Evolutionary conservation across 164 flowering plant species (phyloP), one percentile per base, ranked within the genome.

Genomic region (Cinnamomum chago): DNA sequence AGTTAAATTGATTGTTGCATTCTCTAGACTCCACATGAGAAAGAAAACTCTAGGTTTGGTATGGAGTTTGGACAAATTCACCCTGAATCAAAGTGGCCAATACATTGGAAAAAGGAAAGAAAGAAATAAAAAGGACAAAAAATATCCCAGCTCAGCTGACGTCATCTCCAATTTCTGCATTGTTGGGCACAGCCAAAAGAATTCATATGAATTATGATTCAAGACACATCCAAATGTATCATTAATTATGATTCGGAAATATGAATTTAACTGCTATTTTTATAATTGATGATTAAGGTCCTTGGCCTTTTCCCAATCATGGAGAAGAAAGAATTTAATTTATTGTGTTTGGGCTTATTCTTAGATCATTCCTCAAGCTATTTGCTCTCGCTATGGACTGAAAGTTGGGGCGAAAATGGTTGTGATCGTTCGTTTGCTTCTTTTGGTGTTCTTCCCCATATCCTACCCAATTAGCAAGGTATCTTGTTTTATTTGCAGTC

Each of bases 381-480:
- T 90, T 2, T 91, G 93, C 65, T 82, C 96, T 10, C 83, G 87
- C 20, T 85, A 91, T 80, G 96, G 93, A n/a, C 81, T 91, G 30
- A 81, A 81, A 58, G 80, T 91, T 73, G 96, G 93, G 6, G 93
- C 96, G 68, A 88, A 82, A 71, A 65, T 90, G 62, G 79, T 83
- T 10, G 25, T 62, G 6, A 15, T 91, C 12, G 93, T 89, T 75
- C 86, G 90, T 24, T 55, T 91, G 52, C 85, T 91, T 68, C 78
- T 91, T 22, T 33, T 83, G 52, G 71, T 87, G 55, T 65, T 84
- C 77, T 86, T 85, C 72, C 95, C 93, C 3, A 15, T 89, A 30
- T 52, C 95, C 35, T 89, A 88, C 66, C 95, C 95, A 2, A 88
- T 89, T 28, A 89, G 93, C 71, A 91, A 89, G 90, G 95, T 91